phyloP scores from a whole-genome alignment of 148 eudicot species.

The Dysphania ambrosioides region DNA sequence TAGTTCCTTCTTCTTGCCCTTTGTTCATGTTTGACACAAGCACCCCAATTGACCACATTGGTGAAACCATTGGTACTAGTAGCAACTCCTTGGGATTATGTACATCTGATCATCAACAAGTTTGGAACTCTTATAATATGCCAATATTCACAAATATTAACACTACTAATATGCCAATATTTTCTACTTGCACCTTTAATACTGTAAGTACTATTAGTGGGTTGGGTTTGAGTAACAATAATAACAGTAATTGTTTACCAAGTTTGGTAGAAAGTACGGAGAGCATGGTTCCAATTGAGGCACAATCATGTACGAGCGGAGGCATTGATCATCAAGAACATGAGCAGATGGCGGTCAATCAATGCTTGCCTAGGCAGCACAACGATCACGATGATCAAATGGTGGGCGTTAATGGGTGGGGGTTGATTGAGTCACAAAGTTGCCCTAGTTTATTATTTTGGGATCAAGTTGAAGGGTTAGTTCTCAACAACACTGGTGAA shows the following conservation, averaged over 20 bases:
- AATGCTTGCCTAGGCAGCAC: conserved; percentile 35
- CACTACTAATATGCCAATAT: not conserved
- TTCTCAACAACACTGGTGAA: conserved; percentile 22
- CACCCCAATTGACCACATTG: conserved; percentile 16
- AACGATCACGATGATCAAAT: conserved; percentile 26
- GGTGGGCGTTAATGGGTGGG: conserved; percentile 44
- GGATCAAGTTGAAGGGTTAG: conserved; percentile 49
- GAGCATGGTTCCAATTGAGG: conserved; percentile 38
- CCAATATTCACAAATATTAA: conserved; percentile 19
- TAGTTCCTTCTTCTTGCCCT: conserved; percentile 33
- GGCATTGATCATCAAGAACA: conserved; percentile 32
- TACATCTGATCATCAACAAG: conserved; percentile 23
- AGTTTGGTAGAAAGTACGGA: conserved; percentile 57
- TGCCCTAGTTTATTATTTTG: conserved; percentile 58
- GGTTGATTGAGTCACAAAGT: conserved; percentile 43
- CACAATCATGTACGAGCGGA: conserved; percentile 29
- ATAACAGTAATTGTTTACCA: conserved; percentile 37
- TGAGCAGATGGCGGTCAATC: conserved; percentile 21
- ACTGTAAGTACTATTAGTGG: conserved; percentile 14
- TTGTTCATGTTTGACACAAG: conserved; percentile 62
- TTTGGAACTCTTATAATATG: conserved; percentile 26
- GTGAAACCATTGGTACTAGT: conserved; percentile 13
- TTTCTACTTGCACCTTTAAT: conserved; percentile 11
- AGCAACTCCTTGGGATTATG: conserved; percentile 17
- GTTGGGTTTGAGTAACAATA: conserved; percentile 16